These are phyloP conservation scores for Nakaseomyces delphensis DNA, from an alignment of 1,139 yeast genomes.

Conservation along the genomic window DNA sequence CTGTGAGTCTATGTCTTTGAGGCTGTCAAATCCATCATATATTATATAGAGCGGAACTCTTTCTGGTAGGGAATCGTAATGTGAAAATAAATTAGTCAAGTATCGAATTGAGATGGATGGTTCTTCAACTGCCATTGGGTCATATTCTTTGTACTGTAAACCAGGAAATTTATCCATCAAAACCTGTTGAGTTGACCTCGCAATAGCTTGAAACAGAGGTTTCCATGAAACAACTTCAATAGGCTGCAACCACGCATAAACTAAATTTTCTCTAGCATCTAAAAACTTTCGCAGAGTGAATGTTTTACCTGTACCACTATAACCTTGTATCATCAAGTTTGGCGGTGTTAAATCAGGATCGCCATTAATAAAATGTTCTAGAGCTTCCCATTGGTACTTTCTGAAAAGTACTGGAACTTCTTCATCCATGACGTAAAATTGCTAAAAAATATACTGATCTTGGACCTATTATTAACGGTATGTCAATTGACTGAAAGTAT, in stretches of 20 bases:
- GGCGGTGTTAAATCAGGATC: constrained; percentile 21
- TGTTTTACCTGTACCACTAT: constrained; percentile 27
- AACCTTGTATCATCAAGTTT: constrained; percentile 26
- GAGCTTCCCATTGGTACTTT: constrained; percentile 20
- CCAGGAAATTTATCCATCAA: constrained; percentile 16
- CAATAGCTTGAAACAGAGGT: constrained; percentile 27
- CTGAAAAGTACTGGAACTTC: constrained; percentile 18
- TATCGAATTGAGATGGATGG: constrained; percentile 22
- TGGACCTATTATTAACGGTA: no score
- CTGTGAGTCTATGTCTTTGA: constrained; percentile 28
- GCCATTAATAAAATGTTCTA: constrained; percentile 18
- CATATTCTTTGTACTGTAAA: constrained; percentile 14
- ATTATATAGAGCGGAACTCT: constrained; percentile 18
- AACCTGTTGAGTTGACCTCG: constrained; percentile 19
- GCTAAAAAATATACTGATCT: no score
- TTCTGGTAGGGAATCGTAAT: constrained; percentile 12
- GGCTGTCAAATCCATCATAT: constrained; percentile 28
- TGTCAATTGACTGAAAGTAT: no score
- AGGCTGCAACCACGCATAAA: constrained; percentile 21
- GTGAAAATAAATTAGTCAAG: constrained; percentile 16
- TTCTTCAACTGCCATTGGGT: constrained; percentile 29
- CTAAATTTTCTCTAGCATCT: constrained; percentile 13
- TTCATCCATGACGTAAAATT: neutral
- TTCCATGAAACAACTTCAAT: constrained; percentile 29
- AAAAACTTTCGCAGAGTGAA: constrained; percentile 18